Conservation (phyloP, 805 yeast genomes). For the Pichia occidentalis region DNA sequence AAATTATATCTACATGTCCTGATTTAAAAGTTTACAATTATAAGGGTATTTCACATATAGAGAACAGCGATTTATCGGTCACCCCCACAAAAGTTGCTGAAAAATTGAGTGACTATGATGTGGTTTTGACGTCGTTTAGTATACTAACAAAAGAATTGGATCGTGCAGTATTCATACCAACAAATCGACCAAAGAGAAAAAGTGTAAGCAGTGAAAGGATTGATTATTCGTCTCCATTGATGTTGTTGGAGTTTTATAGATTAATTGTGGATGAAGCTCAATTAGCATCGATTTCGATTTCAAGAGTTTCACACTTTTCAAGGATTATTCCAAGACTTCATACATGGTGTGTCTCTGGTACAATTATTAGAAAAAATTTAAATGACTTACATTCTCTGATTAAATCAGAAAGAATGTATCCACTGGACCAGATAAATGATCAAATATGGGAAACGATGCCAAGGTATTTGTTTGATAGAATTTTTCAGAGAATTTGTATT, state of each 20-base stretch:
- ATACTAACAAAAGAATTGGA: slow-evolving; percentile 71
- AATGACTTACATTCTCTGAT: slow-evolving; percentile 67
- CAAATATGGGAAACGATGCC: slow-evolving; percentile 26
- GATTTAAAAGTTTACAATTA: slow-evolving; percentile 56
- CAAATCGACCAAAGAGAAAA: slow-evolving; percentile 40
- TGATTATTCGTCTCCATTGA: slow-evolving; percentile 76
- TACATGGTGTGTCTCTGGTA: slow-evolving; percentile 97
- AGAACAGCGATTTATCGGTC: slow-evolving; percentile 16
- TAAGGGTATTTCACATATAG: slow-evolving; percentile 43
- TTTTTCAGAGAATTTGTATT: slow-evolving; percentile 52
- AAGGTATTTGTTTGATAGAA: slow-evolving; percentile 36
- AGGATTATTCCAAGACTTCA: slow-evolving; percentile 75
- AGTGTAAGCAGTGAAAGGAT: slow-evolving; percentile 32
- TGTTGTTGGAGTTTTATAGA: slow-evolving; percentile 80
- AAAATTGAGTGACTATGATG: slow-evolving; percentile 56
- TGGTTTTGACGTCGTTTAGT: slow-evolving; percentile 73
- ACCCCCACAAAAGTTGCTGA: slow-evolving; percentile 39
- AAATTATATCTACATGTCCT: slow-evolving; percentile 55
- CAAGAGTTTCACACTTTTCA: slow-evolving; percentile 77
- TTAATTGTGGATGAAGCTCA: slow-evolving; percentile 92
- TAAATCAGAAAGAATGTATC: slow-evolving; percentile 58
- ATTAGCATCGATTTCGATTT: slow-evolving; percentile 69
- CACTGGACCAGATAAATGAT: slow-evolving; percentile 40
- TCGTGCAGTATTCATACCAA: slow-evolving; percentile 66
- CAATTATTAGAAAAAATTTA: slow-evolving; percentile 68